A percentile compares a stretch with the other conserved stretches of the same genome.
Evolutionary conservation across 1,284 basidiomycete genomes (phyloP).

Genomic region (Neotropicomus parvogracilis): DNA sequence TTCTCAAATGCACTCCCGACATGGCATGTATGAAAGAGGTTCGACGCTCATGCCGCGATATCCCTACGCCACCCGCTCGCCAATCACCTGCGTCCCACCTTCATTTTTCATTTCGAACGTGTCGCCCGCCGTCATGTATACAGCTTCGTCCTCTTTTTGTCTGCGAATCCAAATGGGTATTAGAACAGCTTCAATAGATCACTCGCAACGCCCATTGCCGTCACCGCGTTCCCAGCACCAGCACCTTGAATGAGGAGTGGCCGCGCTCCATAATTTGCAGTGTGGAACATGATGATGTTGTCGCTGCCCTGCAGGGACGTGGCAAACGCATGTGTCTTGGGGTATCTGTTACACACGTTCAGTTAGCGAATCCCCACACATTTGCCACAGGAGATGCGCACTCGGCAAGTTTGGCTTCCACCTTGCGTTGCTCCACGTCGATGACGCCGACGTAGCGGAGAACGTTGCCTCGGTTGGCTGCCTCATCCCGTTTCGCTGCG

Average conservation of each 20-base stretch:
- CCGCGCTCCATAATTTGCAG: slow-evolving; percentile 79
- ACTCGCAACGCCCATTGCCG: slow-evolving; percentile 94
- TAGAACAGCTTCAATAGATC: slow-evolving; percentile 67
- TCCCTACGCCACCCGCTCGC: slow-evolving; percentile 10
- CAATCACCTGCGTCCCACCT: neutral
- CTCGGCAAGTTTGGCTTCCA: slow-evolving; percentile 85
- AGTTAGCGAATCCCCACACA: neutral
- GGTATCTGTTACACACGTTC: slow-evolving; percentile 57
- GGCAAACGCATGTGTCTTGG: slow-evolving; percentile 87
- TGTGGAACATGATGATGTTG: slow-evolving; percentile 97
- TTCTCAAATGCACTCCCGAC: neutral
- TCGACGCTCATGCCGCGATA: neutral
- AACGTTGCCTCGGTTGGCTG: slow-evolving; percentile 76
- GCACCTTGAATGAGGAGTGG: slow-evolving; percentile 93
- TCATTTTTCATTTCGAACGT: slow-evolving; percentile 7
- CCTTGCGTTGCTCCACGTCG: slow-evolving; percentile 52
- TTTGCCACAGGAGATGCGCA: slow-evolving; percentile 35
- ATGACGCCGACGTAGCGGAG: slow-evolving; percentile 94
- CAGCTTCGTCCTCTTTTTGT: slow-evolving; percentile 5
- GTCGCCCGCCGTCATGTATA: slow-evolving; percentile 5
- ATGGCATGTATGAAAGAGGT: slow-evolving; percentile 1
- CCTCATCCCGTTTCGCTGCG: slow-evolving; percentile 71
- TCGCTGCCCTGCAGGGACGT: slow-evolving; percentile 94
- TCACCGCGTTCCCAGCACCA: slow-evolving; percentile 95
- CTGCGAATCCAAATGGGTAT: slow-evolving; percentile 1